Percentiles rank a stretch among this genome's conserved stretches.
These are phyloP conservation scores for Suillus alpinus DNA, from an alignment of 768 basidiomycete genomes.

Conservation along the genomic window DNA sequence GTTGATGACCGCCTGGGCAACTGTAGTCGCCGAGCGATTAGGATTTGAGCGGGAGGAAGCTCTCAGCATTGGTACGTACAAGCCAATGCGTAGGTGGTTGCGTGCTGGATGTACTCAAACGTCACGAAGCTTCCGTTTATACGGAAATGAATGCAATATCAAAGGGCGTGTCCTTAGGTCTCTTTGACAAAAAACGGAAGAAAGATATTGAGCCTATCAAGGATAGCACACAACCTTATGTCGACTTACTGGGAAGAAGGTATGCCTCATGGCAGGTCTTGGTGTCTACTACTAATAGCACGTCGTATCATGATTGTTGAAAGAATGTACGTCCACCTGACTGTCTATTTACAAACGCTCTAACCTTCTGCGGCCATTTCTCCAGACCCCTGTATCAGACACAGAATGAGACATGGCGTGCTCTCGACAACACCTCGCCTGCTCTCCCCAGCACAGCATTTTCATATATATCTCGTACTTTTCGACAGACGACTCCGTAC, in stretches of 20 bases:
- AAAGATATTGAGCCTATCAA: slow-evolving; percentile 52
- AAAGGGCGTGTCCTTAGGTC: slow-evolving; percentile 82
- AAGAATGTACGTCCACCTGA: slow-evolving; percentile 39
- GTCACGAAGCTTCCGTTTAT: slow-evolving; percentile 73
- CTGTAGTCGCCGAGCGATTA: slow-evolving; percentile 77
- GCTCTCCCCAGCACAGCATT: slow-evolving; percentile 74
- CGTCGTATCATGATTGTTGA: not conserved
- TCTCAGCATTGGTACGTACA: slow-evolving; percentile 75
- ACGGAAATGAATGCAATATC: slow-evolving; percentile 89
- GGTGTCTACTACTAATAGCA: not conserved
- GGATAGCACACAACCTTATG: slow-evolving; percentile 73
- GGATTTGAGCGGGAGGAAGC: slow-evolving; percentile 90
- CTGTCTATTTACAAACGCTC: not conserved
- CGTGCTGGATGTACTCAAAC: not conserved
- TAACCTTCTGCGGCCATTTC: not conserved
- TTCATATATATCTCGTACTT: slow-evolving; percentile 75
- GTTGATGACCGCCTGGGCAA: slow-evolving; percentile 93
- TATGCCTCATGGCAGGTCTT: slow-evolving; percentile 24
- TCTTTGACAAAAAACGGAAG: slow-evolving; percentile 57
- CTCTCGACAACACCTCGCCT: slow-evolving; percentile 68
- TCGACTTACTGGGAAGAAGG: slow-evolving; percentile 82
- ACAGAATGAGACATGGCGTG: slow-evolving; percentile 73
- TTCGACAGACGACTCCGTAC: slow-evolving; percentile 76
- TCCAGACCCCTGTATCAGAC: slow-evolving; percentile 77
- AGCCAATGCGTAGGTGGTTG: not conserved